Base-by-base conservation (phyloP, 2,329 filamentous ascomycete genomes). In the Laburnicola sp. region DNA sequence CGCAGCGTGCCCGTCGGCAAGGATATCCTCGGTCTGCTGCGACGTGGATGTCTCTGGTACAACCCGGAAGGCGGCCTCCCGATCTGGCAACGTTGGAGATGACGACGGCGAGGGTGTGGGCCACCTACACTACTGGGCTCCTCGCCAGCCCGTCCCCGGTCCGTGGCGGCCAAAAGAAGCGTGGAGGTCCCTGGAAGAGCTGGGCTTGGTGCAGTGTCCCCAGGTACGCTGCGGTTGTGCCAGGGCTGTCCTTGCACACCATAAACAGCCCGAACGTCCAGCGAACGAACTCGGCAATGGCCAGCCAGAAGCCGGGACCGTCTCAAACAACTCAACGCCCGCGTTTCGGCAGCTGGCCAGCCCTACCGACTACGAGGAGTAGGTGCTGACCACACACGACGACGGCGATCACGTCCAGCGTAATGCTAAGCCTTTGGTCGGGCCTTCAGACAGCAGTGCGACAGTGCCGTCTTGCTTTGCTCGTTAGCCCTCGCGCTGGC, bases 21-120 rank as follows among this genome's bases (percentile, higher is more conserved):
- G 71, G 71, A 63, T 72, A 70, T 65, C 68, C 69, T 72, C 69
- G 69, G 61, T 55, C 37, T 42, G 63, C 53, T 66, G 62, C 60
- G 60, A 69, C 66, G 66, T 71, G 66, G 67, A 63, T 67, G 62
- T 62, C 50, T 60, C 54, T 62, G 59, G 58, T 52, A 57, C 58
- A 59, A 62, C 56, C 65, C 62, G 70, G 68, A 65, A 64, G 56
- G 48, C 54, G 56, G 58, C 56, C 56, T 65, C 70, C 69, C 66
- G 68, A 70, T 68, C 51, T 54, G 66, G 70, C 66, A 71, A 69
- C 70, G 63, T 48, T 68, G 61, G 60, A 66, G 68, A 66, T 65
- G 53, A 61, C 49, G 60, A 53, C 56, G 62, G 58, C 53, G 54
- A 53, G 10, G 43, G 46, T 16, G 65, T 62, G 63, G 62, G 50